Evolutionary conservation across 169 alveolate species (phyloP), one percentile per base, ranked within the genome.

Genomic region (Eimeria tenella): DNA sequence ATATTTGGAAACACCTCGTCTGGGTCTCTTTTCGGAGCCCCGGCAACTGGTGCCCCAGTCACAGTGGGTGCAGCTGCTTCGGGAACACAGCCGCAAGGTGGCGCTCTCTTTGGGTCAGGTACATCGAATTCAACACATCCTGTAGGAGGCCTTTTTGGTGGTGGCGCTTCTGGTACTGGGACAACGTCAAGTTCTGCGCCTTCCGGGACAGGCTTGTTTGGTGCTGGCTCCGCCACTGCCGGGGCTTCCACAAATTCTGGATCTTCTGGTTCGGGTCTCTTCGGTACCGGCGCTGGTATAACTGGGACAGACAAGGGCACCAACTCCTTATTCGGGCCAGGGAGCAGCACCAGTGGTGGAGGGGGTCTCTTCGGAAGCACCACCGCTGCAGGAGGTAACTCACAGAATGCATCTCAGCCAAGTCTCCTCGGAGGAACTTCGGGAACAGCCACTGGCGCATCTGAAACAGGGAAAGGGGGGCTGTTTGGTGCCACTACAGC

Each of bases 341-440:
- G 86, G 21, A 74, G 74, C 84, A 75, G 53, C 52, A 21, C 86
- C 6, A 13, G 74, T 5, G 19, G 52, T 60, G 60, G 81, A 21
- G 93, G 86, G 13, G 62, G 81, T 10, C 68, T 89, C 21, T 89
- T 89, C 31, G 94, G 94, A 65, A 56, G 65, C 79, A 13, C 56
- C 6, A 21, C 87, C 52, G 75, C 88, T 13, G 10, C 79, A 23
- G 65, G 31, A 21, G 93, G 77, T 42, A 73, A 9, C 23, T 25
- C 92, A n/a, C 92, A 60, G 81, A 84, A 31, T 49, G 77, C 92
- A 42, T 17, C 92, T 17, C 92, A 60, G 53, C 81, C 81, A 8
- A 9, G 81, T 58, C 92, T 84, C 25, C 62, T 84, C 50, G 94
- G 93, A 49, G 93, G 74, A 17, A 21, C 77, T 19, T 58, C 75